Conservation (phyloP, 768 basidiomycete genomes). For the Rhizopogon salebrosus region DNA sequence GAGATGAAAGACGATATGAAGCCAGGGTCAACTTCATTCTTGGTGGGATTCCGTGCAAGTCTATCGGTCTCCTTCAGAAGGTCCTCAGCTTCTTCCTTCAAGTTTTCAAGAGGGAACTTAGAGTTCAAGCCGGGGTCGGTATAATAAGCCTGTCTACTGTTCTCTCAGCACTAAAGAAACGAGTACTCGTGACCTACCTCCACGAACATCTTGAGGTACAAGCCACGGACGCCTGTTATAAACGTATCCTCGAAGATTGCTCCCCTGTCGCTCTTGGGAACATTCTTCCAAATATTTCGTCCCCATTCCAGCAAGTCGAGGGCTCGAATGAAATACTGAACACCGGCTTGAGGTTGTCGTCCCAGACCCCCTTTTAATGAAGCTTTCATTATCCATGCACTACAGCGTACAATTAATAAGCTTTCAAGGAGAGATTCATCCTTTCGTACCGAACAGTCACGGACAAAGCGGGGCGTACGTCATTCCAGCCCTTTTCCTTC, state of each 20-base stretch:
- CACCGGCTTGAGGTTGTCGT: neutral
- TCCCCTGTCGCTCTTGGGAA: conserved; percentile 10
- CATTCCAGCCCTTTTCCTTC: conserved; percentile 20
- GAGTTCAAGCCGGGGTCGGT: conserved; percentile 2
- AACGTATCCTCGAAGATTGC: conserved; percentile 16
- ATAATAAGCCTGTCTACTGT: neutral
- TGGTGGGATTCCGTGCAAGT: neutral
- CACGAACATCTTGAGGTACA: conserved; percentile 9
- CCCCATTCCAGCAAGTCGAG: conserved; percentile 15
- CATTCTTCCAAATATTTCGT: conserved; percentile 9
- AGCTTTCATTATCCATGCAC: conserved; percentile 16
- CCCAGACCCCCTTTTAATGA: conserved; percentile 5
- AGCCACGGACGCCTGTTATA: conserved; percentile 10
- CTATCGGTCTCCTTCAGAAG: conserved; percentile 7
- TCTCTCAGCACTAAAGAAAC: neutral
- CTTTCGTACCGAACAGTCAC: conserved; percentile 32
- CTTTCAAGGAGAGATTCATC: neutral
- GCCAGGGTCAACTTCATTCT: neutral
- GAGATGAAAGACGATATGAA: conserved; percentile 10
- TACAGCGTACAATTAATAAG: neutral
- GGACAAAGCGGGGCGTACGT: conserved; percentile 28
- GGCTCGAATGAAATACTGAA: conserved; percentile 9
- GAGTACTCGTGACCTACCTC: neutral
- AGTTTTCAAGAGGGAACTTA: conserved; percentile 7
- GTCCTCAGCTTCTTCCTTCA: conserved; percentile 16